Base-by-base conservation (phyloP, 2,329 filamentous ascomycete genomes). In the Aspergillus brunneoviolaceus region DNA sequence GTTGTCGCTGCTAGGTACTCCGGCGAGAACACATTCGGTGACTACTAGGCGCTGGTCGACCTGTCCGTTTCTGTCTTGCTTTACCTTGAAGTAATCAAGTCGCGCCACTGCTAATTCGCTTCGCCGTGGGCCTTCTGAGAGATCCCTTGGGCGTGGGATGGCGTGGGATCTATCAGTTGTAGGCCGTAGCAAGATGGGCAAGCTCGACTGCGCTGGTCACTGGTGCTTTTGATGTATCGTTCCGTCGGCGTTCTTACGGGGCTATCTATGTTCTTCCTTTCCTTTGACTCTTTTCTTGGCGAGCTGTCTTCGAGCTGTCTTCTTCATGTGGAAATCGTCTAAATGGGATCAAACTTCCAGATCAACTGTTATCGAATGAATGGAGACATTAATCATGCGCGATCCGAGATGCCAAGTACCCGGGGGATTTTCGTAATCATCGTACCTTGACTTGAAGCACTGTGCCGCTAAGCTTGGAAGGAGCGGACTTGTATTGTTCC, bases 11-110 rank as follows among this genome's bases (percentile, higher is more conserved):
- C 61, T 58, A 89, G 86, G 71, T 96, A 96, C 85, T 98, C 94
- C 54, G 95, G 95, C 81, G 95, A 98, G 87, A 99, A 98, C 85
- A 99, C 95, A 58, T 99, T 99, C 75, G 95, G 95, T 74, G 74
- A 76, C 62, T 64, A 60, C 54, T 68, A 64, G 65, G 51, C 59
- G 50, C 56, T 60, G 31, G 49, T 48, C 16, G 45, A 59, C 48
- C 27, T 49, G 42, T 33, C 19, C 45, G 39, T 49, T 33, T 49
- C 19, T 23, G 25, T 31, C 48, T 21, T 35, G 39, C 53, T 48
- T 45, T 3, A 11, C 23, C 25, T 49, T 25, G 19, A 49, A 55
- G 25, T 47, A 48, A 49, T 49, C 31, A 29, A 47, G 9, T 47
- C n/a, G 42, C 42, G 53, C 42, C 53, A 48, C 25, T 27, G 25